Evolutionary conservation across 2,329 filamentous ascomycete species (phyloP).

Genomic region (Neocatenulostroma microsporum): DNA sequence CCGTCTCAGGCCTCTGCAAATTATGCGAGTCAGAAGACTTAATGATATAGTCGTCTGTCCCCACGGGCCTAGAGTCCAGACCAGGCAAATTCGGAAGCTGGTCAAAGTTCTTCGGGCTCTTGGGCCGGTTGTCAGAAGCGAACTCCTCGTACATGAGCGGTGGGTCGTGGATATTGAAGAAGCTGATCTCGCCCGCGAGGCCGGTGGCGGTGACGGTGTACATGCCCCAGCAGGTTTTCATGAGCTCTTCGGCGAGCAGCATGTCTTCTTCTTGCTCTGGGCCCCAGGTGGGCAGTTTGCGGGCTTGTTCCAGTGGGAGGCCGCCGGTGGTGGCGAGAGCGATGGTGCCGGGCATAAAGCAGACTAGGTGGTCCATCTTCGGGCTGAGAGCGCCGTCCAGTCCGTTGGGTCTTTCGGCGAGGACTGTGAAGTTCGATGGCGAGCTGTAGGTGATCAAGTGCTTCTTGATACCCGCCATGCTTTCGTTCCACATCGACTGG

Average conservation of each 20-base stretch:
- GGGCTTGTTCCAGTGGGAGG: slow-evolving; percentile 64
- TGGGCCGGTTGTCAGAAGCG: slow-evolving; percentile 37
- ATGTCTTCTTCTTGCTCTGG: slow-evolving; percentile 79
- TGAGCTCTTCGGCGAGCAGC: slow-evolving; percentile 76
- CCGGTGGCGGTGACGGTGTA: slow-evolving; percentile 86
- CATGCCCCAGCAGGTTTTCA: slow-evolving; percentile 97
- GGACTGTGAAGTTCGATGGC: slow-evolving; percentile 72
- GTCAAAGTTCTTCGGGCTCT: slow-evolving; percentile 40
- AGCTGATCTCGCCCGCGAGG: slow-evolving; percentile 88
- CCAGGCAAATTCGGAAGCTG: slow-evolving; percentile 23
- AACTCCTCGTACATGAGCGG: slow-evolving; percentile 55
- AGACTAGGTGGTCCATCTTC: slow-evolving; percentile 98
- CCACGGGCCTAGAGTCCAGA: slow-evolving; percentile 44
- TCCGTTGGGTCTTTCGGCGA: slow-evolving; percentile 76
- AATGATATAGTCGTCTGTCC: slow-evolving; percentile 72
- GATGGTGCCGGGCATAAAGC: slow-evolving; percentile 95
- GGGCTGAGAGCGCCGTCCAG: slow-evolving; percentile 59
- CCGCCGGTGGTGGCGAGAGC: slow-evolving; percentile 81
- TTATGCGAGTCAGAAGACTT: slow-evolving; percentile 84
- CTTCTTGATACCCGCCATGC: slow-evolving; percentile 77
- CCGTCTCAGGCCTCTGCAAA: slow-evolving; percentile 87
- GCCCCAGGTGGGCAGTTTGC: slow-evolving; percentile 64
- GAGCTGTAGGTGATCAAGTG: slow-evolving; percentile 85
- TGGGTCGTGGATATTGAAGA: slow-evolving; percentile 69
- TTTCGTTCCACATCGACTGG: slow-evolving; percentile 85